Conservation (phyloP, 345 rosid genomes). For the Camelina sativa region DNA sequence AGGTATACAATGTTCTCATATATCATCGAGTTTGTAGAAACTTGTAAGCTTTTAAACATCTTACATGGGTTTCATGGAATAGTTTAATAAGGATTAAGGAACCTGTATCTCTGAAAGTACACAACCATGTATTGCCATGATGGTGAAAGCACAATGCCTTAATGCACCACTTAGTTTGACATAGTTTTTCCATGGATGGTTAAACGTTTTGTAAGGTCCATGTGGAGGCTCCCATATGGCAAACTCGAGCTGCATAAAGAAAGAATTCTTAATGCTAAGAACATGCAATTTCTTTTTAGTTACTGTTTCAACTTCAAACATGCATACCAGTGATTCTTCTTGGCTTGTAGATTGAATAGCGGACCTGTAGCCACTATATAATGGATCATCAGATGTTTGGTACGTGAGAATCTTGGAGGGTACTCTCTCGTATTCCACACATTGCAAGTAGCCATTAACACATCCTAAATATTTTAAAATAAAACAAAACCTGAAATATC, state of each 20-base stretch:
- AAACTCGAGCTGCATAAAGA: slow-evolving; percentile 57
- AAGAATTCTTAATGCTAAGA: not conserved
- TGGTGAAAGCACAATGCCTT: slow-evolving; percentile 89
- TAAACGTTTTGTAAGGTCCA: slow-evolving; percentile 70
- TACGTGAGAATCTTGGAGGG: slow-evolving; percentile 83
- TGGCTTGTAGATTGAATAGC: slow-evolving; percentile 78
- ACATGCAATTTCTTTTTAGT: slow-evolving; percentile 5
- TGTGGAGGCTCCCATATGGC: slow-evolving; percentile 95
- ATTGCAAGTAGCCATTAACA: slow-evolving; percentile 72
- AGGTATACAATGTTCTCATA: not conserved
- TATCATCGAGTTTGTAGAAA: too few relatives aligned
- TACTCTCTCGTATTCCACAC: slow-evolving; percentile 72
- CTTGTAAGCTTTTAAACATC: not conserved
- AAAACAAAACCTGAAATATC: not conserved
- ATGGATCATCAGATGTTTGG: slow-evolving; percentile 81
- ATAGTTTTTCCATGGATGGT: slow-evolving; percentile 78
- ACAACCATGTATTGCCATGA: slow-evolving; percentile 95
- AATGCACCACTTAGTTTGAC: slow-evolving; percentile 77
- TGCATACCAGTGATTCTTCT: slow-evolving; percentile 83
- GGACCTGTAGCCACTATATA: slow-evolving; percentile 77
- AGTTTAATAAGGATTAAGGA: not conserved
- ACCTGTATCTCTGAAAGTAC: slow-evolving; percentile 91
- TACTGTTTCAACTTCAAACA: slow-evolving; percentile 2
- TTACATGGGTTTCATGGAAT: not conserved
- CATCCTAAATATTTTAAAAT: slow-evolving; percentile 52